Conservation (phyloP, 2,329 filamentous ascomycete genomes). For the Fusarium gaditjirri region DNA sequence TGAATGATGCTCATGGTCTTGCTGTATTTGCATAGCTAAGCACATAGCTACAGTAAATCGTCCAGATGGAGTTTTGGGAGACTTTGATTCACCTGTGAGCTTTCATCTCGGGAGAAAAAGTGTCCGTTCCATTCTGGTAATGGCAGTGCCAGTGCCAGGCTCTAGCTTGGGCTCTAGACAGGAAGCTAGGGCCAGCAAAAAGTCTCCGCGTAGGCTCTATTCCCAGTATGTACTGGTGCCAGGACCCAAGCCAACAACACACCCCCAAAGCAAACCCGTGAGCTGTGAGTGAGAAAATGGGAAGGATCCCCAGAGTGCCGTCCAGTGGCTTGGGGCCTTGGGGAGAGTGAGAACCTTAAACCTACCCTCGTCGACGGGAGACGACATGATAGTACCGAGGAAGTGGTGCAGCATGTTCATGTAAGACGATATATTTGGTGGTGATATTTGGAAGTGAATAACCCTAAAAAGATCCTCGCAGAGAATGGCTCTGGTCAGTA, state of each 20-base stretch:
- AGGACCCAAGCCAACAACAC: slow-evolving; percentile 7
- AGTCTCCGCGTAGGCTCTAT: slow-evolving; percentile 18
- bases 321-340: slow-evolving; percentile 39
- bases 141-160: slow-evolving; percentile 17
- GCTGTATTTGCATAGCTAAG: background rate
- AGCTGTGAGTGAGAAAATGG: slow-evolving; percentile 21
- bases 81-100: background rate
- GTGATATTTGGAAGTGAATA: background rate
- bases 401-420: slow-evolving; percentile 8
- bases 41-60: background rate
- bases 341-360: slow-evolving; percentile 47
- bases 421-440: background rate
- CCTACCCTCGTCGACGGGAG: slow-evolving; percentile 36
- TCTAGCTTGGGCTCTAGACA: background rate
- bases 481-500: background rate
- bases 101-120: background rate
- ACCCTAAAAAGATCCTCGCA: background rate
- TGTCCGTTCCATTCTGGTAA: slow-evolving; percentile 29
- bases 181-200: slow-evolving; percentile 6
- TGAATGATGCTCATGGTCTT: background rate
- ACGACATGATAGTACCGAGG: slow-evolving; percentile 28
- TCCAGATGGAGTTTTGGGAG: slow-evolving; percentile 6
- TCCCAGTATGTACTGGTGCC: background rate
- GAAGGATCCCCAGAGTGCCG: slow-evolving; percentile 27
- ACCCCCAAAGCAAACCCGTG: slow-evolving; percentile 11